phyloP scores from a whole-genome alignment of 169 alveolate genomes.

The Cytauxzoon felis region DNA sequence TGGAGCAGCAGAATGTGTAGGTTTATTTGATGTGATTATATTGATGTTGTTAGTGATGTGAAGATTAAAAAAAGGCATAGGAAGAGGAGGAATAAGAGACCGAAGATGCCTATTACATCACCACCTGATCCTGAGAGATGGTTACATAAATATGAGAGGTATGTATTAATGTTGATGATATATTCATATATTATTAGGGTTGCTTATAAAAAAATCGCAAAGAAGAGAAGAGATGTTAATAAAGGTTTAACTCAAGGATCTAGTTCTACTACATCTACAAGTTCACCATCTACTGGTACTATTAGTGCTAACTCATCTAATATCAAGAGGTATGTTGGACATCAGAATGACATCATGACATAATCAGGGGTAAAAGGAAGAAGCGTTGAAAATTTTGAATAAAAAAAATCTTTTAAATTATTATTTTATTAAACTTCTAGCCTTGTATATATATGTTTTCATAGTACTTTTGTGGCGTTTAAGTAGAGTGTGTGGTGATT shows the following conservation, averaged over 20 bases:
- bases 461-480: neutral
- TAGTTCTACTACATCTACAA: conserved; percentile 3
- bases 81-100: conserved; percentile 6
- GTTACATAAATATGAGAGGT: conserved; percentile 50
- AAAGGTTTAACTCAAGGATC: conserved; percentile 56
- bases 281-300: conserved; percentile 51
- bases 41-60: neutral
- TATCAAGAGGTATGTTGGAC: conserved; percentile 11
- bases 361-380: conserved; percentile 8
- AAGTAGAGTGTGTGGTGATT: neutral
- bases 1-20: conserved; percentile 10
- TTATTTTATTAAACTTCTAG: too few species aligned
- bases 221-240: conserved; percentile 51
- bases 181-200: neutral
- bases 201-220: conserved; percentile 39
- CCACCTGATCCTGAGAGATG: conserved; percentile 63
- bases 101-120: conserved; percentile 8
- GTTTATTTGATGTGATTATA: neutral
- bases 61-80: conserved; percentile 5
- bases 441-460: neutral
- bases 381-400: conserved; percentile 6
- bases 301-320: conserved; percentile 19
- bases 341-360: neutral
- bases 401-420: neutral
- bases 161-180: neutral